A percentile compares a stretch with the other conserved stretches of the same genome.
Evolutionary conservation across 257 asterid genomes (phyloP).

Genomic region (Solanum commersonii): DNA sequence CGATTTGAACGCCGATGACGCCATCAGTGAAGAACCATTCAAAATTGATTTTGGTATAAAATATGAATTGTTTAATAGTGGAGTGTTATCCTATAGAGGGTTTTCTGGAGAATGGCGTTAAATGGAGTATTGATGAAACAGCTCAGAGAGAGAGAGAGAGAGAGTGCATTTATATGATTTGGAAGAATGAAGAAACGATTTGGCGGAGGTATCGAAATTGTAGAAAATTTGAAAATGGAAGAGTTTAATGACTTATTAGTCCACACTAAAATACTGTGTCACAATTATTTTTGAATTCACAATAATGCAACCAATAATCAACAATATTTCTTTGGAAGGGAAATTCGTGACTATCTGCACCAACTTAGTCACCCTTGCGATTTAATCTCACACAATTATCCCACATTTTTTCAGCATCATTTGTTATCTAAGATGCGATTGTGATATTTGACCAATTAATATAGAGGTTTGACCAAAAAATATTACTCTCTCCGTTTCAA

Average conservation of each 20-base stretch:
- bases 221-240: not conserved
- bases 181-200: not conserved
- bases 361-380: not conserved
- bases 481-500: not conserved
- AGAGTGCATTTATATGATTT: not conserved
- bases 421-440: not conserved
- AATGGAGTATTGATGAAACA: not conserved
- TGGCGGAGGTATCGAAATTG: not conserved
- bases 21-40: conserved; percentile 29
- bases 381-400: not conserved
- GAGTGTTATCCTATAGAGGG: not conserved
- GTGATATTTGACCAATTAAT: not conserved
- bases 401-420: not conserved
- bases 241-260: not conserved
- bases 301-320: not conserved
- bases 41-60: not conserved
- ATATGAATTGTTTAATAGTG: not conserved
- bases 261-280: not conserved
- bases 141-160: not conserved
- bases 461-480: not conserved
- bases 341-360: not conserved
- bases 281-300: not conserved
- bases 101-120: not conserved
- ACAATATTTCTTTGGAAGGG: not conserved
- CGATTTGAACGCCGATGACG: conserved; percentile 80